Percentiles rank a stretch among this genome's conserved stretches.
phyloP scores from a whole-genome alignment of 192 early-diverging fungal species.

The Coemansia sp. region DNA sequence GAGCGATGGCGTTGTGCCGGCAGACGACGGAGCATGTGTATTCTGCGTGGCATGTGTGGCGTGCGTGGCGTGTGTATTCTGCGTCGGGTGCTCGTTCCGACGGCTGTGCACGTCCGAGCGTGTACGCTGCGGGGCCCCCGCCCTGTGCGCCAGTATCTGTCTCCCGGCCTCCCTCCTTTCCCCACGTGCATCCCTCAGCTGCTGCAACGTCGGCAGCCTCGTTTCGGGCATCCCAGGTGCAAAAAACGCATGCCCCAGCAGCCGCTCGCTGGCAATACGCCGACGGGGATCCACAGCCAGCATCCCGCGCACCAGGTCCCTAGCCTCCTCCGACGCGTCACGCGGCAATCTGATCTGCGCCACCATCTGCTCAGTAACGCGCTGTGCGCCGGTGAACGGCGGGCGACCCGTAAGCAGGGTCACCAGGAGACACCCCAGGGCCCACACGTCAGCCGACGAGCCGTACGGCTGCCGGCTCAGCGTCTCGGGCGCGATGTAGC shows the following conservation, averaged over 20 bases:
- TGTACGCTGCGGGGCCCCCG: not conserved
- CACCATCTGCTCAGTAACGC: conserved; percentile 52
- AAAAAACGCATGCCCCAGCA: conserved; percentile 61
- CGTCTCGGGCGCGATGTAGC: conserved; percentile 78
- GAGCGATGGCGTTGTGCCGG: no score
- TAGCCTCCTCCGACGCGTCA: conserved; percentile 52
- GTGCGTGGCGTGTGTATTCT: no score
- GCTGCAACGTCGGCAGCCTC: conserved; percentile 10
- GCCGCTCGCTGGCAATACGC: conserved; percentile 49
- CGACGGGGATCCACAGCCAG: conserved; percentile 59
- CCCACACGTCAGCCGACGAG: conserved; percentile 71
- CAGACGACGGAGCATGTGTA: no score
- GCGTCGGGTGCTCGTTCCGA: no score
- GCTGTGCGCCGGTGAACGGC: conserved; percentile 41
- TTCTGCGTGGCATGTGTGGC: no score
- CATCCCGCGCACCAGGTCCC: conserved; percentile 55
- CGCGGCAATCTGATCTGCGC: conserved; percentile 52
- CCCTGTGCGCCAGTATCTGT: conserved; percentile 1
- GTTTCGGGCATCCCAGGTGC: conserved; percentile 17
- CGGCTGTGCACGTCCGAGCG: no score
- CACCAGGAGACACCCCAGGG: conserved; percentile 71
- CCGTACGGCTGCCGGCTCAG: conserved; percentile 70
- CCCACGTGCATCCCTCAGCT: conserved; percentile 2
- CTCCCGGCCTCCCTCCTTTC: no score
- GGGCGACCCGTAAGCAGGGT: conserved; percentile 69